Evolutionary conservation across 2,329 filamentous ascomycete genomes (phyloP).

Genomic region (Cladophialophora psammophila): DNA sequence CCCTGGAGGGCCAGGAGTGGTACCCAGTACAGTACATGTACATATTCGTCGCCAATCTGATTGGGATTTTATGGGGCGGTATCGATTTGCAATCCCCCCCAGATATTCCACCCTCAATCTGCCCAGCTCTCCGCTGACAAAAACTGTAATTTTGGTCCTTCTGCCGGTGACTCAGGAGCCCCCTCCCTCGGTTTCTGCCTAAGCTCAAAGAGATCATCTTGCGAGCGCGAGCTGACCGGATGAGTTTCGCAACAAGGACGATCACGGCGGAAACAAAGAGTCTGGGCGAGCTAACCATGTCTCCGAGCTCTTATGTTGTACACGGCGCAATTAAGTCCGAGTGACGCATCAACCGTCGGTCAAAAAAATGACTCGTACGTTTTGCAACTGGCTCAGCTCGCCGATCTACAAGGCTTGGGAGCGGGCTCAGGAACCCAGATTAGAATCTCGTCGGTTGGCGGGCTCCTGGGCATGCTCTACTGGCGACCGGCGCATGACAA

Average conservation of each 20-base stretch:
- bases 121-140: constrained; percentile 15
- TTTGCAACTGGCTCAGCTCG: constrained; percentile 12
- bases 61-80: not conserved
- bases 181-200: not conserved
- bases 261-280: constrained; percentile 7
- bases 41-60: constrained; percentile 2
- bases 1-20: not conserved
- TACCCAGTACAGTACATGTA: too few relatives aligned
- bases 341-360: constrained; percentile 12
- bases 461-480: not conserved
- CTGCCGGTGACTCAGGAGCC: not conserved
- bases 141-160: constrained; percentile 7
- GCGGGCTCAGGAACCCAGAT: constrained; percentile 1
- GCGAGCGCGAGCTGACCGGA: constrained; percentile 8
- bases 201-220: constrained; percentile 3
- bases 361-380: constrained; percentile 17
- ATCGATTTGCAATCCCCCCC: constrained; percentile 19
- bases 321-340: constrained; percentile 22
- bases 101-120: not conserved
- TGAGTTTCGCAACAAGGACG: not conserved
- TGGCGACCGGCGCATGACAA: not conserved
- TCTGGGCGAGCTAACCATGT: not conserved
- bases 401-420: constrained; percentile 13
- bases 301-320: not conserved
- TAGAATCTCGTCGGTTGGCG: not conserved